A percentile compares a stretch with the other conserved stretches of the same genome.
Evolutionary conservation across 1,139 yeast species (phyloP).

Genomic region (Debaryomyces sp.): DNA sequence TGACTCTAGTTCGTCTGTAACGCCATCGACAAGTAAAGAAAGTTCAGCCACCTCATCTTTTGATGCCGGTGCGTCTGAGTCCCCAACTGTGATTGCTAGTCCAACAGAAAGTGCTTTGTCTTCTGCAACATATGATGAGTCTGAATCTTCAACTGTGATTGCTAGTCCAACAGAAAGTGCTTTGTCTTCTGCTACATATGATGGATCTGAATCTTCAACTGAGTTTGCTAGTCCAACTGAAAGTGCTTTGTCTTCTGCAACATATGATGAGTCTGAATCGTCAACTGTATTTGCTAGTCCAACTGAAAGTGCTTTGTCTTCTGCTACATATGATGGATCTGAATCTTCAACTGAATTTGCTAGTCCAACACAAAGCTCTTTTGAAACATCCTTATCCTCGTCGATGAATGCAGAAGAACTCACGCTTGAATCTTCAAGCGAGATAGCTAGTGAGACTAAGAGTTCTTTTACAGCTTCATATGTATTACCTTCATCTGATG

Average conservation of each 20-base stretch:
- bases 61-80: neutral
- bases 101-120: constrained; percentile 4
- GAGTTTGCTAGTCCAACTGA: constrained; percentile 8
- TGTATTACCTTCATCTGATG: neutral
- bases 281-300: constrained; percentile 5
- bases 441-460: neutral
- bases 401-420: neutral
- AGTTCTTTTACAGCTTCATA: neutral
- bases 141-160: constrained; percentile 5
- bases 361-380: constrained; percentile 7
- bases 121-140: constrained; percentile 1
- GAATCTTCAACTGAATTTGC: constrained; percentile 6
- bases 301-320: neutral
- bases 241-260: neutral
- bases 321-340: constrained; percentile 1
- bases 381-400: neutral
- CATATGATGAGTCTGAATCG: constrained; percentile 4
- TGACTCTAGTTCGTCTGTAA: neutral
- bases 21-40: neutral
- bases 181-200: neutral
- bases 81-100: constrained; percentile 7
- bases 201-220: constrained; percentile 1
- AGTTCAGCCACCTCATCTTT: neutral
- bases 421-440: neutral
- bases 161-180: constrained; percentile 2